Percentiles rank a stretch among this genome's conserved stretches.
These are phyloP conservation scores for Parachlorella kessleri DNA, from an alignment of 139 green algal species.

Conservation along the genomic window DNA sequence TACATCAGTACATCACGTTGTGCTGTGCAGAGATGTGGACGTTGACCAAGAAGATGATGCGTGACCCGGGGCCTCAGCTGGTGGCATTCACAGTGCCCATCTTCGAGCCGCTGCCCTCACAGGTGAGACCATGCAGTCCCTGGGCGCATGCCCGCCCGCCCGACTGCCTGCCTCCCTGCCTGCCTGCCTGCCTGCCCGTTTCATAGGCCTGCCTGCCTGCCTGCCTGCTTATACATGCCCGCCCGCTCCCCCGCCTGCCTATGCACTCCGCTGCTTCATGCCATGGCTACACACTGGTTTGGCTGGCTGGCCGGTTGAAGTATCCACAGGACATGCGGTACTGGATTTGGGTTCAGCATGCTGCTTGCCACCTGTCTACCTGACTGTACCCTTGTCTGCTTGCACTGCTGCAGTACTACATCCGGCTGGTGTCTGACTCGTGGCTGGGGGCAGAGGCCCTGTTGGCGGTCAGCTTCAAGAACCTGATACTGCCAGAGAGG, in stretches of 20 bases:
- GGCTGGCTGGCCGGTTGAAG: too few species aligned
- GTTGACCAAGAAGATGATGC: constrained; percentile 88
- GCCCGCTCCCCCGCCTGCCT: too few species aligned
- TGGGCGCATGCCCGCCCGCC: too few species aligned
- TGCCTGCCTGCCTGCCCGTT: neutral
- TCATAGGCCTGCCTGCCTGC: too few species aligned
- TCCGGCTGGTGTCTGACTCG: constrained; percentile 72
- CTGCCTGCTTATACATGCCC: too few species aligned
- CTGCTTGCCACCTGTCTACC: too few species aligned
- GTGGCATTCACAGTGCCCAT: constrained; percentile 97
- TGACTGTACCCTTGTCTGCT: too few species aligned
- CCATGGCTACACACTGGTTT: neutral
- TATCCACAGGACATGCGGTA: too few species aligned
- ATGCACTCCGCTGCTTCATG: too few species aligned
- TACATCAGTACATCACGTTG: neutral
- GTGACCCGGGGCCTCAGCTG: constrained; percentile 58
- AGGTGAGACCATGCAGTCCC: too few species aligned
- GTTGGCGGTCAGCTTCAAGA: constrained; percentile 70
- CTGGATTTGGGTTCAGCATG: too few species aligned
- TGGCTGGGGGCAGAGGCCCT: constrained; percentile 79
- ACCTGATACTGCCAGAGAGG: constrained; percentile 79
- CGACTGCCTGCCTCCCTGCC: neutral
- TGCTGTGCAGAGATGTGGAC: constrained; percentile 73
- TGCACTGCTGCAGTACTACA: constrained; percentile 68
- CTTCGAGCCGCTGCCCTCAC: constrained; percentile 89